A percentile compares a stretch with the other conserved stretches of the same genome.
Conservation (phyloP, 2,329 filamentous ascomycete genomes). For the Fusarium haematococcum region DNA sequence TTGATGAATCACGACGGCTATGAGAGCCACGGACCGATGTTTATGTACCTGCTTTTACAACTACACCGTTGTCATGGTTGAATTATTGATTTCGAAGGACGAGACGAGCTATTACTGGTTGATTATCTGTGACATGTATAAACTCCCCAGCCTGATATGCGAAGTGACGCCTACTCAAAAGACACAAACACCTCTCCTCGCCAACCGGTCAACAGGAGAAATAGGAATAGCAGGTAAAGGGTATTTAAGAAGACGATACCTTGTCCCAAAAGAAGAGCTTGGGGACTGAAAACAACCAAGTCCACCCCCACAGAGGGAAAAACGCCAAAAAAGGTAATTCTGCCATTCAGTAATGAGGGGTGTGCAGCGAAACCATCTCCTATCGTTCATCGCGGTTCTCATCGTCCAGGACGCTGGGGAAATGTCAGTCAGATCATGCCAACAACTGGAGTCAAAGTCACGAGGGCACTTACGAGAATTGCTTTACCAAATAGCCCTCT, state of each 20-base stretch:
- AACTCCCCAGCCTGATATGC: not conserved
- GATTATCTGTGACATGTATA: not conserved
- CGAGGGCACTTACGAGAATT: slow-evolving; percentile 81
- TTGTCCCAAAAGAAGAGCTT: not conserved
- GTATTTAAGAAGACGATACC: slow-evolving; percentile 14
- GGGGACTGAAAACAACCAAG: slow-evolving; percentile 1
- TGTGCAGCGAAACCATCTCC: not conserved
- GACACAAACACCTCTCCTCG: not conserved
- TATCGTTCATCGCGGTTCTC: slow-evolving; percentile 62
- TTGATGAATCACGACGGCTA: slow-evolving; percentile 24
- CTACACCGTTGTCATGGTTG: not conserved
- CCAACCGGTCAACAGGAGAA: not conserved
- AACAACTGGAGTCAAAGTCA: not conserved
- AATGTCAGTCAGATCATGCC: slow-evolving; percentile 6
- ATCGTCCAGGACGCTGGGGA: slow-evolving; percentile 63
- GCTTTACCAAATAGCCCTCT: slow-evolving; percentile 90
- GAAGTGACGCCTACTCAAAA: not conserved
- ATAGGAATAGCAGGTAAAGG: slow-evolving; percentile 7
- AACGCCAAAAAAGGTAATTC: slow-evolving; percentile 26
- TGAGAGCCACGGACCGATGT: slow-evolving; percentile 2
- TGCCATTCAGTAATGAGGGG: not conserved
- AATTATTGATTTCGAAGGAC: not conserved
- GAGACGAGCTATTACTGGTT: not conserved
- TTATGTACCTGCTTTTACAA: not conserved
- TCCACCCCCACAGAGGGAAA: not conserved